A percentile compares a stretch with the other conserved stretches of the same genome.
Evolutionary conservation across 139 green algal species (phyloP).

Genomic region (Tetradesmus lagerheimii): DNA sequence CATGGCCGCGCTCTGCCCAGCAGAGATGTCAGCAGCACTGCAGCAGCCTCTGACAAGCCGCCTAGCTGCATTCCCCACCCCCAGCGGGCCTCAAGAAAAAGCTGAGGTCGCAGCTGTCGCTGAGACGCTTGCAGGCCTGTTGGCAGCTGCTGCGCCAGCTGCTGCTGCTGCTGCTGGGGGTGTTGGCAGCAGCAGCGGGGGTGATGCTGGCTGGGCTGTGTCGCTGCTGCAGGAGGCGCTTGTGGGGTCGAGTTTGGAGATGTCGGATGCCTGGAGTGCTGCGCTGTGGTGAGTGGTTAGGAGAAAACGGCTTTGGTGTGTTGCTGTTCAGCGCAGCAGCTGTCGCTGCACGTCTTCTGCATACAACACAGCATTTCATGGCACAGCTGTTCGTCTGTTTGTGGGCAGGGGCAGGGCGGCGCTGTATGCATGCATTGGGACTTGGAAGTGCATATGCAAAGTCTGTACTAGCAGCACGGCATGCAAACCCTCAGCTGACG

Average conservation of each 20-base stretch:
- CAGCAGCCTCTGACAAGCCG: slow-evolving; percentile 21
- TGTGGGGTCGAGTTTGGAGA: slow-evolving; percentile 66
- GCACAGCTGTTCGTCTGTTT: no score
- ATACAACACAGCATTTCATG: no score
- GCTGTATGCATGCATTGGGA: no score
- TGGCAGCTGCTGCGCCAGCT: slow-evolving; percentile 57
- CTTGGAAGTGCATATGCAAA: no score
- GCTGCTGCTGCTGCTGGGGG: slow-evolving; percentile 21
- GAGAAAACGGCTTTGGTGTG: no score
- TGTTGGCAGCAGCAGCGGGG: background rate
- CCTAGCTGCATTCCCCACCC: slow-evolving; percentile 47
- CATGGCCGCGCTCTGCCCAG: slow-evolving; percentile 54
- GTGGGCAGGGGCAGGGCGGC: no score
- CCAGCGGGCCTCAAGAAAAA: slow-evolving; percentile 60
- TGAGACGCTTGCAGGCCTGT: slow-evolving; percentile 74
- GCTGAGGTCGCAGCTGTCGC: slow-evolving; percentile 61
- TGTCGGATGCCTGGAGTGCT: slow-evolving; percentile 63
- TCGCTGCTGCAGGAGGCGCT: slow-evolving; percentile 45
- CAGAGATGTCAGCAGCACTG: slow-evolving; percentile 19
- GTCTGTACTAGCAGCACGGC: no score
- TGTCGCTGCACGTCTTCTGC: no score
- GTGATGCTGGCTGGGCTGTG: slow-evolving; percentile 47
- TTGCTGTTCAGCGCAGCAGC: no score
- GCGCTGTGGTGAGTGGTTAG: slow-evolving; percentile 51
- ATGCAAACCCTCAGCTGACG: no score